These are phyloP conservation scores for Thymus quinquecostatus DNA, from an alignment of 257 asterid genomes.

Conservation along the genomic window DNA sequence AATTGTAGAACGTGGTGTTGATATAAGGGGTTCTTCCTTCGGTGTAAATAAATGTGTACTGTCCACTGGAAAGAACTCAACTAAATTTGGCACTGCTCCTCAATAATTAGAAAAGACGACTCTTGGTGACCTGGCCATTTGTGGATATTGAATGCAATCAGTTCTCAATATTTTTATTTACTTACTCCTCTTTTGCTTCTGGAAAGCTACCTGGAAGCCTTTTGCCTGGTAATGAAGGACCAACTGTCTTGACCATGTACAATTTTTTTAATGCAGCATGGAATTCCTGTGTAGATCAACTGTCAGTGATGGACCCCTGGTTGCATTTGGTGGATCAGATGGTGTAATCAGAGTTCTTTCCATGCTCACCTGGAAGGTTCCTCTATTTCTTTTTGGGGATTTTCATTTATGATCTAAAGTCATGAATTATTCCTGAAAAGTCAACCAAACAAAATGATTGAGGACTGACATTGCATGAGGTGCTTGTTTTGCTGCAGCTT, in stretches of 20 bases:
- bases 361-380: slow-evolving; percentile 97
- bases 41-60: neutral
- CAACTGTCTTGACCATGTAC: slow-evolving; percentile 33
- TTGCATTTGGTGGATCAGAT: slow-evolving; percentile 98
- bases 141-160: neutral
- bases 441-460: slow-evolving; percentile 21
- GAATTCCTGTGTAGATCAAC: slow-evolving; percentile 79
- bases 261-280: slow-evolving; percentile 60
- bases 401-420: slow-evolving; percentile 28
- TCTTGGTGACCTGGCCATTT: slow-evolving; percentile 17
- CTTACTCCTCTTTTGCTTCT: slow-evolving; percentile 7
- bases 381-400: slow-evolving; percentile 20
- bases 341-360: slow-evolving; percentile 99
- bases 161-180: neutral
- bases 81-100: slow-evolving; percentile 14
- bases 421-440: slow-evolving; percentile 14
- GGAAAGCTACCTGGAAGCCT: slow-evolving; percentile 18
- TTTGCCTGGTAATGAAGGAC: slow-evolving; percentile 26
- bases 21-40: neutral
- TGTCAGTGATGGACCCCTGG: slow-evolving; percentile 90
- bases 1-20: slow-evolving; percentile 19
- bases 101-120: slow-evolving; percentile 20
- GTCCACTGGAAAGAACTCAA: slow-evolving; percentile 3
- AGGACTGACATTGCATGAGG: slow-evolving; percentile 21
- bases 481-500: slow-evolving; percentile 57